phyloP scores from a whole-genome alignment of 2,329 filamentous ascomycete genomes.

The Ceratocystis cacaofunesta region DNA sequence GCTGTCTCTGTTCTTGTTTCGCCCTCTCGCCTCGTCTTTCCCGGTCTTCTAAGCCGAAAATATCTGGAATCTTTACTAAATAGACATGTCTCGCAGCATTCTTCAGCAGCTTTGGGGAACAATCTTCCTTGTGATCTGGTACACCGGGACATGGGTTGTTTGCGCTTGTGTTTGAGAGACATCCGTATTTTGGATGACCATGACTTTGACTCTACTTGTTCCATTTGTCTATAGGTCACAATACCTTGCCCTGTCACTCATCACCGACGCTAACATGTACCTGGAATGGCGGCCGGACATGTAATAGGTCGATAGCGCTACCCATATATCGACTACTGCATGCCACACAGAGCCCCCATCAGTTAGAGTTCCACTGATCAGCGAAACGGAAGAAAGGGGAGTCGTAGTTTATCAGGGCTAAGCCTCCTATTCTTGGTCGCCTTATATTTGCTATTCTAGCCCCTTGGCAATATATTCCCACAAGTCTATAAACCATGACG shows the following conservation, averaged over 20 bases:
- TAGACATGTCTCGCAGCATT: neutral
- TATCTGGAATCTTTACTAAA: neutral
- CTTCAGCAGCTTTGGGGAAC: neutral
- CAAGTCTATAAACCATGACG: neutral
- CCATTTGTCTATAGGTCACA: neutral
- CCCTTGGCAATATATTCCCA: neutral
- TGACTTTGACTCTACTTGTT: neutral
- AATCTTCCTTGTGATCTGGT: neutral
- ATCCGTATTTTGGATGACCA: neutral
- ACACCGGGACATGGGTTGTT: neutral
- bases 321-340: neutral
- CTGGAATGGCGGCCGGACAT: neutral
- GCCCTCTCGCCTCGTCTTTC: conserved; percentile 3
- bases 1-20: neutral
- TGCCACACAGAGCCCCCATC: neutral
- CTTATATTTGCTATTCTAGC: too few species aligned
- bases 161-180: neutral
- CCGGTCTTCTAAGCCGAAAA: neutral
- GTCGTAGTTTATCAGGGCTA: neutral
- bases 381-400: neutral
- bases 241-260: neutral
- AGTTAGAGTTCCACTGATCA: neutral
- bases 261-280: neutral
- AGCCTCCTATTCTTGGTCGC: neutral
- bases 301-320: neutral